Evolutionary conservation across 306 rosid genomes (phyloP), one percentile per base, ranked within the genome.

Genomic region (Potentilla sterilis): DNA sequence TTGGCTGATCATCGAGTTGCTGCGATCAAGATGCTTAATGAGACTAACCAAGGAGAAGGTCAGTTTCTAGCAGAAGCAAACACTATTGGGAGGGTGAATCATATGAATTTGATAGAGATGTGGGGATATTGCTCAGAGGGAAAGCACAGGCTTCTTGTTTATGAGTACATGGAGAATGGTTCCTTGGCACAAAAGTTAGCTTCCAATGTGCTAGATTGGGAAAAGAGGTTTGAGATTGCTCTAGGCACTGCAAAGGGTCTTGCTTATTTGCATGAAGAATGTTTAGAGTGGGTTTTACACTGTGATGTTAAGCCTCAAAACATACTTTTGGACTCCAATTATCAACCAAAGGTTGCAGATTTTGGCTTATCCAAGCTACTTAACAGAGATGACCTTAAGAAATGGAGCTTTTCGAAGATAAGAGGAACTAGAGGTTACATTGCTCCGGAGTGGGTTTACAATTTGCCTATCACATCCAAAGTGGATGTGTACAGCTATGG

Each of bases 291-390:
- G 89, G 82, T 85, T 55, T 54, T 89, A 19, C 89, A 87, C 34
- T 87, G 87, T 13, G 89, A 89, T 51, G 86, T 87, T 51, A 89
- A 87, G 83, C 93, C 87, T 59, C 86, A 89, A 4, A 89, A 89
- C 59, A 83, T 83, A 64, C 84, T 83, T 1, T 43, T 89, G 1
- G 87, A 85, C 79, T 69, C 83, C 0, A 71, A 83, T 18, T 87
- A 79, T 44, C 64, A 70, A 1, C 84, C 93, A 12, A 89, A 89
- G 57, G 91, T 89, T 2, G 88, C 88, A 2, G 89, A 89, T 81
- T 88, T 85, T 59, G 92, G 86, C 3, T 4, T 88, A 24, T 85
- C 89, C 4, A 85, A 88, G 51, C 6, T 83, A 7, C 32, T 75
- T 4, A 78, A 79, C 11, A 79, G 85, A 69, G 70, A 21, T 9